A percentile compares a stretch with the other conserved stretches of the same genome.
Conservation (phyloP, 1,284 basidiomycete species). For the Melampsora larici-populina region DNA sequence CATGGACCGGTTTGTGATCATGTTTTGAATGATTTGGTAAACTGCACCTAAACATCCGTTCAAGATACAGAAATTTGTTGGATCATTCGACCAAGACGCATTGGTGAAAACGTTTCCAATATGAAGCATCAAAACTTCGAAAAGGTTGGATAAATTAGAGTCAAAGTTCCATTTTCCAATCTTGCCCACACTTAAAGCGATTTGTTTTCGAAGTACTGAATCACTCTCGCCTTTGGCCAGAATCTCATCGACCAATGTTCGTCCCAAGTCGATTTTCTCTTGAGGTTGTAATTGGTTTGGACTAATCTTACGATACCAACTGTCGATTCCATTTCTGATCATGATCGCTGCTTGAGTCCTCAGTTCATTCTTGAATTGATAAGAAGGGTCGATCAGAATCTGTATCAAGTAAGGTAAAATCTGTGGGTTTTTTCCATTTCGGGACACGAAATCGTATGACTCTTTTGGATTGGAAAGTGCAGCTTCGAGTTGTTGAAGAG, state of each 20-base stretch:
- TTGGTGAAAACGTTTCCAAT: slow-evolving; percentile 20
- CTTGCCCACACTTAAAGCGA: slow-evolving; percentile 29
- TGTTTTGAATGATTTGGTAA: slow-evolving; percentile 40
- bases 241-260: slow-evolving; percentile 19
- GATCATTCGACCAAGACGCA: slow-evolving; percentile 16
- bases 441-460: slow-evolving; percentile 27
- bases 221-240: slow-evolving; percentile 36
- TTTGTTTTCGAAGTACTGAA: slow-evolving; percentile 31
- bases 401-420: slow-evolving; percentile 28
- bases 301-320: slow-evolving; percentile 37
- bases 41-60: slow-evolving; percentile 32
- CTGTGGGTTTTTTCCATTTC: slow-evolving; percentile 22
- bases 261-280: slow-evolving; percentile 16
- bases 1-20: slow-evolving; percentile 30
- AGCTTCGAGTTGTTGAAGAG: slow-evolving; percentile 36
- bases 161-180: slow-evolving; percentile 40
- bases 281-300: slow-evolving; percentile 26
- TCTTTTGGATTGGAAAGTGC: slow-evolving; percentile 30
- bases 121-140: slow-evolving; percentile 26
- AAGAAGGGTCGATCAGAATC: slow-evolving; percentile 21
- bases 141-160: slow-evolving; percentile 33
- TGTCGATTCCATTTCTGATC: slow-evolving; percentile 36
- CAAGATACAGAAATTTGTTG: slow-evolving; percentile 30
- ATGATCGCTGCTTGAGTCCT: slow-evolving; percentile 35
- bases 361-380: slow-evolving; percentile 15